phyloP scores from a whole-genome alignment of 495 filamentous ascomycete genomes.

The Massariosphaeria phaeospora region DNA sequence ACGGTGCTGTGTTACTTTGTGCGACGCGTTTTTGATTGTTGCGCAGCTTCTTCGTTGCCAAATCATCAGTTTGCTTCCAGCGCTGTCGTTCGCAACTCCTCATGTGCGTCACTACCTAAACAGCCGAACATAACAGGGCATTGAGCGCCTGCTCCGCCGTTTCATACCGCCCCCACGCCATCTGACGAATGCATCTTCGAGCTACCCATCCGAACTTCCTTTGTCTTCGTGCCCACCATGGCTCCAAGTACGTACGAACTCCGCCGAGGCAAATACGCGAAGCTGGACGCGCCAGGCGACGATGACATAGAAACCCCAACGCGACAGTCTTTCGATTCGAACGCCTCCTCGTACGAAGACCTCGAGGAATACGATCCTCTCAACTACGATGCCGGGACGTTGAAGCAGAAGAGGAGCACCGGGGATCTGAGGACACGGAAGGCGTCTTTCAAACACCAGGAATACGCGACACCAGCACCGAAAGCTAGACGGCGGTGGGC shows the following conservation, averaged over 20 bases:
- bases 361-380: slow-evolving; percentile 42
- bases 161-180: slow-evolving; percentile 8
- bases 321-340: slow-evolving; percentile 30
- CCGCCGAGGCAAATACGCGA: slow-evolving; percentile 32
- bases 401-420: slow-evolving; percentile 28
- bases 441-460: slow-evolving; percentile 18
- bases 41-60: too few relatives aligned
- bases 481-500: slow-evolving; percentile 14
- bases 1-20: slow-evolving; percentile 4
- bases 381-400: slow-evolving; percentile 36
- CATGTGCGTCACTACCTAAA: neutral
- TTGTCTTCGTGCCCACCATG: slow-evolving; percentile 1
- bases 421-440: slow-evolving; percentile 18
- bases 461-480: slow-evolving; percentile 6
- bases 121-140: neutral
- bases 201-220: neutral
- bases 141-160: slow-evolving; percentile 6
- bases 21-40: neutral
- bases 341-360: slow-evolving; percentile 34
- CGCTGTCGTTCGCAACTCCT: neutral
- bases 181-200: neutral
- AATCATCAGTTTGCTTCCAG: too few relatives aligned
- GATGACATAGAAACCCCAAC: slow-evolving; percentile 21
- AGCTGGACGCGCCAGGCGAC: slow-evolving; percentile 25
- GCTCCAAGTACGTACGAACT: slow-evolving; percentile 27